Evolutionary conservation across 2,329 filamentous ascomycete genomes (phyloP).

Genomic region (Fusarium marasasianum): DNA sequence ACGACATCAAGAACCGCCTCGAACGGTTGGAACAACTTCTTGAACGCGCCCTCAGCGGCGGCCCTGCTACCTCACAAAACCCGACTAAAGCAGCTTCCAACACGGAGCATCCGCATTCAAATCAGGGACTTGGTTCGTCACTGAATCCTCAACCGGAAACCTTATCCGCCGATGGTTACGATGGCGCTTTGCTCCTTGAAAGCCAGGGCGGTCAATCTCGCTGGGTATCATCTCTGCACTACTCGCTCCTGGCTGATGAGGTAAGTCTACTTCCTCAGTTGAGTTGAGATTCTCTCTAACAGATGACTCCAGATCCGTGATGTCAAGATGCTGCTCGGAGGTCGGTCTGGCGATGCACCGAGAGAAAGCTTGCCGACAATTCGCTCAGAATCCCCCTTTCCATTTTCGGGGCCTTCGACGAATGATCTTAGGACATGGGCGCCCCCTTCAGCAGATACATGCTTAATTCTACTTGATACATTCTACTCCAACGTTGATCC

Average conservation of each 20-base stretch:
- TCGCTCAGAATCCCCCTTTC: neutral
- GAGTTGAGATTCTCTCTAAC: neutral
- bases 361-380: neutral
- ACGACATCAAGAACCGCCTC: neutral
- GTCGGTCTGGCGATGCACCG: neutral
- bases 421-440: neutral
- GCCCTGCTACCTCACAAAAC: neutral
- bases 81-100: neutral
- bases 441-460: neutral
- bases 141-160: neutral
- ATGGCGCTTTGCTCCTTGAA: conserved; percentile 1
- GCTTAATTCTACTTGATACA: neutral
- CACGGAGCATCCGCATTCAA: rapidly evolving
- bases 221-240: conserved; percentile 4
- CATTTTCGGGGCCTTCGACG: neutral
- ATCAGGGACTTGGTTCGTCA: rapidly evolving
- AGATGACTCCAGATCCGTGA: neutral
- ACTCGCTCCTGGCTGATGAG: conserved; percentile 1
- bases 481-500: neutral
- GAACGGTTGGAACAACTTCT: neutral
- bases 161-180: neutral
- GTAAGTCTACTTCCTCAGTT: neutral
- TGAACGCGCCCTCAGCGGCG: neutral
- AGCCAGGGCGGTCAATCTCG: neutral
- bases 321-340: neutral